Evolutionary conservation across 2,329 filamentous ascomycete species (phyloP), one percentile per base, ranked within the genome.

Genomic region (Tricladium varicosporioides): DNA sequence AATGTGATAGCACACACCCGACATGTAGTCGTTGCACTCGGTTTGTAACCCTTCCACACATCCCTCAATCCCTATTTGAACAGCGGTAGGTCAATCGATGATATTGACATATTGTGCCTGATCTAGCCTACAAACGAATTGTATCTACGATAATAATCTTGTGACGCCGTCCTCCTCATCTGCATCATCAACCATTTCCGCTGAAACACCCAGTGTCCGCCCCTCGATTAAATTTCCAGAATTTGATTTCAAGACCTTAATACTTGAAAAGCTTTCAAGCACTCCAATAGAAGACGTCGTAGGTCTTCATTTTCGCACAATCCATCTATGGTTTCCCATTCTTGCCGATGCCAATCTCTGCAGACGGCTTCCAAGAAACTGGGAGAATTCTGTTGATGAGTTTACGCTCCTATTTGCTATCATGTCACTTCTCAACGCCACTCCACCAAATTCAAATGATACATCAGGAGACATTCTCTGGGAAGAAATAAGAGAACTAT

Each of bases 1-100:
- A 75, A 71, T 82, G 80, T 64, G 75, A 79, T 72, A 82, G 81
- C 67, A 64, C 61, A 4, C 61, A 81, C 1, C 80, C 80, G 13
- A 65, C 69, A 14, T 82, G 80, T 64, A 68, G 72, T 2, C 71
- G 81, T 3, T 82, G 80, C 65, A 62, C 63, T 16, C 71, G 76
- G 10, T 27, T 27, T 27, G 22, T 27, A 27, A 7, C 22, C 7
- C 7, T 27, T 27, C 22, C 3, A 27, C 22, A 27, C 22, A 27
- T 27, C 22, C 22, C 22, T 27, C 22, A 27, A 27, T 27, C 22
- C 7, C 22, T 27, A 27, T 27, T 27, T 27, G 3, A 4, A 27
- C n/a, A 7, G 22, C 22, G 22, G 22, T 27, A 27, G 22, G 3
- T 27, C 4, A 4, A 27, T 27, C 22, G 22, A 27, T 27, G 22